These are phyloP conservation scores for Picochlorum costavermella DNA, from an alignment of 139 green algal genomes.

Conservation along the genomic window DNA sequence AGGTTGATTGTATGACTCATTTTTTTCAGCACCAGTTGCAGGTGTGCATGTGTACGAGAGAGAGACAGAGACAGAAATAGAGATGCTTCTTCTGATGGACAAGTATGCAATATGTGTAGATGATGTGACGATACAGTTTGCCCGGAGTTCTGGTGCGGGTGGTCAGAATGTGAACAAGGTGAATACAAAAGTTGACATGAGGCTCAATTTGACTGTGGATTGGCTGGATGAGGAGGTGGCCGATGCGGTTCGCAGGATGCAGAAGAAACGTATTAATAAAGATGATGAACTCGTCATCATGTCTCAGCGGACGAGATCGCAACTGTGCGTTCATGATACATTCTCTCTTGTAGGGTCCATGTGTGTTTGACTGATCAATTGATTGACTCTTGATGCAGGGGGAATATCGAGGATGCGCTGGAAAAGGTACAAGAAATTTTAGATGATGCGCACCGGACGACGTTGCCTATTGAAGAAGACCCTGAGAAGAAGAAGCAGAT, in stretches of 20 bases:
- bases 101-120: slow-evolving; percentile 40
- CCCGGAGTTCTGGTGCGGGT: slow-evolving; percentile 76
- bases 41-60: no score
- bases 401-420: slow-evolving; percentile 85
- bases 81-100: neutral
- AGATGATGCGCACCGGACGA: slow-evolving; percentile 60
- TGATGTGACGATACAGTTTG: slow-evolving; percentile 83
- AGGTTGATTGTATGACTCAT: neutral
- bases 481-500: slow-evolving; percentile 70
- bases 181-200: slow-evolving; percentile 96
- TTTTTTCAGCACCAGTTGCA: neutral
- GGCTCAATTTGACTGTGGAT: slow-evolving; percentile 56
- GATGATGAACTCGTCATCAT: slow-evolving; percentile 84
- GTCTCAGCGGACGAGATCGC: slow-evolving; percentile 71
- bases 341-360: neutral
- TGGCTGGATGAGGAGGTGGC: slow-evolving; percentile 77
- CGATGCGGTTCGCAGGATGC: slow-evolving; percentile 54
- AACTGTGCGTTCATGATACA: slow-evolving; percentile 30
- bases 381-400: slow-evolving; percentile 41
- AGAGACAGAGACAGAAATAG: neutral
- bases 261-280: slow-evolving; percentile 90
- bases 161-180: slow-evolving; percentile 96
- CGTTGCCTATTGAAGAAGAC: slow-evolving; percentile 64
- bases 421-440: slow-evolving; percentile 81
- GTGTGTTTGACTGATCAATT: neutral